Percentiles rank a stretch among this genome's conserved stretches.
Evolutionary conservation across 2,329 filamentous ascomycete genomes (phyloP).

Genomic region (Gaeumannomyces tritici): DNA sequence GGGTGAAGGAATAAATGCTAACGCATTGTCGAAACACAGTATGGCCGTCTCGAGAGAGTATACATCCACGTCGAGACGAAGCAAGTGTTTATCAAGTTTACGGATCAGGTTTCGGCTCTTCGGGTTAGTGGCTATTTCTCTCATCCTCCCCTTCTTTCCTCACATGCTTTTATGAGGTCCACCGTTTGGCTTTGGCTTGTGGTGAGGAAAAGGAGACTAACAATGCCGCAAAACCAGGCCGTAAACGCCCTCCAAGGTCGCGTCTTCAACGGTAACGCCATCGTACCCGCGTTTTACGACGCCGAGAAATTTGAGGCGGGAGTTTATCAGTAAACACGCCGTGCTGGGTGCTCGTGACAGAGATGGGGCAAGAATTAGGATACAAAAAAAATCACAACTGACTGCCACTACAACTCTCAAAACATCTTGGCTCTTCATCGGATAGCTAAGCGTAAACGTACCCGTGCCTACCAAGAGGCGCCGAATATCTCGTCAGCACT

Average conservation of each 20-base stretch:
- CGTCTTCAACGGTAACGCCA: conserved; percentile 79
- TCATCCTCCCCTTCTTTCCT: neutral
- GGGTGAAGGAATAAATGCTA: neutral
- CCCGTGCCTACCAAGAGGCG: too few relatives aligned
- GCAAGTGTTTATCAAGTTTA: conserved; percentile 90
- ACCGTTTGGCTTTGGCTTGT: too few relatives aligned
- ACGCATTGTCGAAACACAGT: conserved; percentile 35
- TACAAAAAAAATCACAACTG: too few relatives aligned
- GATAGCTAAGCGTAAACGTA: too few relatives aligned
- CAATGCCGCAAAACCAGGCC: conserved; percentile 43
- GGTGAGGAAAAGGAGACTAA: neutral
- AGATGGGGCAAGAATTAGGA: too few relatives aligned
- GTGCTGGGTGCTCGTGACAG: neutral
- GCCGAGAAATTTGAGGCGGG: conserved; percentile 68
- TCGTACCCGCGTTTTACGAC: conserved; percentile 75
- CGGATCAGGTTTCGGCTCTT: conserved; percentile 72
- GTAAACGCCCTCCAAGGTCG: conserved; percentile 84
- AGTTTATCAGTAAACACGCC: neutral
- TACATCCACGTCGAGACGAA: conserved; percentile 57
- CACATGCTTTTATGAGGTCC: neutral
- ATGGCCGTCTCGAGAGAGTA: conserved; percentile 73
- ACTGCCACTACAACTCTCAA: too few relatives aligned
- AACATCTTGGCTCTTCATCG: too few relatives aligned
- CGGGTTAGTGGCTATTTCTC: conserved; percentile 46
- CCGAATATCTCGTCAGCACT: too few relatives aligned